phyloP scores from a whole-genome alignment of 2,329 filamentous ascomycete species.

The Botrytis aclada region DNA sequence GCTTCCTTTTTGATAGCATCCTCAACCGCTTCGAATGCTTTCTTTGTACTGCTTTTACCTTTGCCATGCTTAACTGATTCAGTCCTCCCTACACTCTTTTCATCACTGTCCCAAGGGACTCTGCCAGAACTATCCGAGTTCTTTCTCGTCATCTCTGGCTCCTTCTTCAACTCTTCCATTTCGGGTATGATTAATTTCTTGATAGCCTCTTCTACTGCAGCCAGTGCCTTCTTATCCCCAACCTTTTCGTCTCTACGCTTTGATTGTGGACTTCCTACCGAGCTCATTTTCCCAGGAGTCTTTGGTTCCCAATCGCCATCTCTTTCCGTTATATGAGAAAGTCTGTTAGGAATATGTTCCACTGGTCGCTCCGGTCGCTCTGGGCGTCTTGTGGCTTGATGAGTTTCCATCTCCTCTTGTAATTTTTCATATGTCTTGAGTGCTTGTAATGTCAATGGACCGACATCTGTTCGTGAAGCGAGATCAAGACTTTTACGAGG shows the following conservation, averaged over 20 bases:
- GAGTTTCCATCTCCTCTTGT: slow-evolving; percentile 10
- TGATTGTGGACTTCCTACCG: slow-evolving; percentile 11
- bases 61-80: slow-evolving; percentile 16
- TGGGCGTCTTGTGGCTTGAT: slow-evolving; percentile 12
- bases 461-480: slow-evolving; percentile 1
- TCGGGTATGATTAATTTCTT: slow-evolving; percentile 17
- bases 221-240: slow-evolving; percentile 17
- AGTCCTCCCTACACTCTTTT: slow-evolving; percentile 14
- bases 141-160: slow-evolving; percentile 11
- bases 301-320: slow-evolving; percentile 17
- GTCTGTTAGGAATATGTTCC: slow-evolving; percentile 15
- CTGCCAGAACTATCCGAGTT: slow-evolving; percentile 12
- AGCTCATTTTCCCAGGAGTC: slow-evolving; percentile 3
- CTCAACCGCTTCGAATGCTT: slow-evolving; percentile 19
- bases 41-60: slow-evolving; percentile 19
- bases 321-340: slow-evolving; percentile 18
- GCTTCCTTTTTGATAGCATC: slow-evolving; percentile 20
- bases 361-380: not conserved
- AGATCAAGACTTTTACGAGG: slow-evolving; percentile 17
- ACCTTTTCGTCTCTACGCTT: slow-evolving; percentile 16
- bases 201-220: slow-evolving; percentile 18
- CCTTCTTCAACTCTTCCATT: slow-evolving; percentile 20
- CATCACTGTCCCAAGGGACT: slow-evolving; percentile 18
- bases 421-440: slow-evolving; percentile 12
- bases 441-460: slow-evolving; percentile 18